phyloP scores from a whole-genome alignment of 495 filamentous ascomycete species.

The Penicilliopsis zonata region DNA sequence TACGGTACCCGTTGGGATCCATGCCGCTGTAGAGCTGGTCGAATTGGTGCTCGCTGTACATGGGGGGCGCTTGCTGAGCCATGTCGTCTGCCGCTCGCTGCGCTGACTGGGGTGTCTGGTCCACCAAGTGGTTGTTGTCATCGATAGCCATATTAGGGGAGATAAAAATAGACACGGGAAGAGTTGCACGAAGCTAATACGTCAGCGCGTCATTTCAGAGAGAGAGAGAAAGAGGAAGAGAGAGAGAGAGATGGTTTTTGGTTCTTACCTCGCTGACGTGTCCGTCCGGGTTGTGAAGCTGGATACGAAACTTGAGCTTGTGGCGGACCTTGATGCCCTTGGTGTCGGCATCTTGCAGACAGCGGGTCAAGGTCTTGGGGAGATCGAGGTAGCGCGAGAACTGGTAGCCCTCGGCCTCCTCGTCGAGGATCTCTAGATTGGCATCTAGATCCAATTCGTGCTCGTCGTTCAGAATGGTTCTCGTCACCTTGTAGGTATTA shows the following conservation, averaged over 20 bases:
- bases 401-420: constrained; percentile 67
- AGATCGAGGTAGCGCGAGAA: constrained; percentile 57
- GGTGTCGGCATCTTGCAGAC: constrained; percentile 76
- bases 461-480: constrained; percentile 50
- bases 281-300: constrained; percentile 85
- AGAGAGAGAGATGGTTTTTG: neutral
- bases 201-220: neutral
- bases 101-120: constrained; percentile 32
- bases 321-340: constrained; percentile 79
- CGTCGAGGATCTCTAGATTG: constrained; percentile 55
- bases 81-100: constrained; percentile 23
- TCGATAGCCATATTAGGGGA: constrained; percentile 81
- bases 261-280: constrained; percentile 76
- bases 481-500: constrained; percentile 47
- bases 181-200: constrained; percentile 60
- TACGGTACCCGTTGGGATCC: constrained; percentile 63
- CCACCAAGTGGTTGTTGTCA: constrained; percentile 60
- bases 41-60: constrained; percentile 76
- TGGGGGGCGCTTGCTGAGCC: constrained; percentile 59
- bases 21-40: constrained; percentile 84
- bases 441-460: constrained; percentile 44
- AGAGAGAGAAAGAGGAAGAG: neutral
- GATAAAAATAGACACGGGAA: constrained; percentile 84
- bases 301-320: constrained; percentile 74
- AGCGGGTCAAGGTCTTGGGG: constrained; percentile 63